Conservation (phyloP, 257 asterid species). For the Ligustrum vulgare region DNA sequence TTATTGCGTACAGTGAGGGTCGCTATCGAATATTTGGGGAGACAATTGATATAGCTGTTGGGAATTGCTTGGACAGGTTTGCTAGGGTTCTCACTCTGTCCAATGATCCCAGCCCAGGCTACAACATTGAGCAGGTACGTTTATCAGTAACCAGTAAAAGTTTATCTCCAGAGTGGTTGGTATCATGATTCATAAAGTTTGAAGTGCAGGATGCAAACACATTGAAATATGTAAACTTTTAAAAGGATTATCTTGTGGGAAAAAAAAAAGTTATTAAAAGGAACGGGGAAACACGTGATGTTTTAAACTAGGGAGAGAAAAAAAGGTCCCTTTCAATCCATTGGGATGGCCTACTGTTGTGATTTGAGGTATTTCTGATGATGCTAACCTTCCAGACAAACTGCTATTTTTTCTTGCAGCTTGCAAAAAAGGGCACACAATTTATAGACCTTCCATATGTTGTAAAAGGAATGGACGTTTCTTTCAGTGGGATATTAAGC, state of each 20-base stretch:
- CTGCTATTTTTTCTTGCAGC: conserved; percentile 43
- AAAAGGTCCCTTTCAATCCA: not conserved
- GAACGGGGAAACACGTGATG: not conserved
- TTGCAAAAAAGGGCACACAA: conserved; percentile 87
- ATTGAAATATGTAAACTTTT: not conserved
- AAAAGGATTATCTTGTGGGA: not conserved
- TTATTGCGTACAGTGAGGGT: conserved; percentile 91
- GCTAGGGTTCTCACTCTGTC: conserved; percentile 94
- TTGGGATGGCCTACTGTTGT: not conserved
- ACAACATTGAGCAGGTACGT: conserved; percentile 90
- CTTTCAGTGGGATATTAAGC: conserved; percentile 95
- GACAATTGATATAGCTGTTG: conserved; percentile 92
- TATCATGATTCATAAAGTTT: not conserved
- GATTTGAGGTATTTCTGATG: not conserved
- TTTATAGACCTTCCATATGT: conserved; percentile 92
- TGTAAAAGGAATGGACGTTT: conserved; percentile 98
- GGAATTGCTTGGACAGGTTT: conserved; percentile 95
- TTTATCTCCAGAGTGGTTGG: not conserved
- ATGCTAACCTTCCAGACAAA: not conserved
- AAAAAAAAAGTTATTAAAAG: not conserved
- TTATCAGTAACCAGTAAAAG: conserved; percentile 2
- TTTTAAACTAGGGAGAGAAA: not conserved
- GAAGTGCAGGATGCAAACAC: not conserved
- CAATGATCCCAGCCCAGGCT: conserved; percentile 98
- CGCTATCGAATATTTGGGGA: conserved; percentile 89